Evolutionary conservation across 805 yeast species (phyloP), one percentile per base, ranked within the genome.

Genomic region (Candida germanica): DNA sequence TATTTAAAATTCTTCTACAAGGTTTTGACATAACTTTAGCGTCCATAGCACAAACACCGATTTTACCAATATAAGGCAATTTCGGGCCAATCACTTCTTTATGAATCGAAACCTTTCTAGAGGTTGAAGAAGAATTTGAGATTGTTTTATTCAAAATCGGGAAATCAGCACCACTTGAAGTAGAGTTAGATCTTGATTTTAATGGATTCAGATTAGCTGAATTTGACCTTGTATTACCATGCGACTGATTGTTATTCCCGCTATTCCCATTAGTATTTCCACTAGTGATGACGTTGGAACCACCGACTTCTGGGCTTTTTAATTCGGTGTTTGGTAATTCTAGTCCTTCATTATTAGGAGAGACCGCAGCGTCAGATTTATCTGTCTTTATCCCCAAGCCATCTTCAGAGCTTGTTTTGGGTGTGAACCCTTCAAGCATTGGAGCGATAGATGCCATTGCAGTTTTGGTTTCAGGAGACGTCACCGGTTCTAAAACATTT

Each of bases 31-130:
- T 73, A 2, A 89, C 98, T 60, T 93, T 93, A 40, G 89, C 82
- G 60, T 93, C 99, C 97, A 93, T 89, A 8, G 99, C 99, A 64
- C 99, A 93, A 1, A 93, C 96, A 35, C 99, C 99, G 49, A 93
- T 87, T 47, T 87, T 89, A 26, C 98, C 98, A 45, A 89, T 78
- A 46, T 74, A 79, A 3, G 86, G 87, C 34, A 80, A 51, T 44
- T 72, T 71, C 3, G 80, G 75, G 8, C 73, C 69, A 6, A 61
- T 61, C 8, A 52, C 55, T 35, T 66, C 75, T 36, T 56, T 58
- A 15, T 64, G 60, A 16, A 64, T 61, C 5, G 61, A 51, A 8
- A 54, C 44, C 12, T 64, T 56, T 31, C 56, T 56, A 29, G 59
- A 50, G 12, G 64, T 54, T 10, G 59, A 44, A 6, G 58, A 45